These are phyloP conservation scores for Cladophialophora exuberans DNA, from an alignment of 2,329 filamentous ascomycete genomes.

Conservation along the genomic window DNA sequence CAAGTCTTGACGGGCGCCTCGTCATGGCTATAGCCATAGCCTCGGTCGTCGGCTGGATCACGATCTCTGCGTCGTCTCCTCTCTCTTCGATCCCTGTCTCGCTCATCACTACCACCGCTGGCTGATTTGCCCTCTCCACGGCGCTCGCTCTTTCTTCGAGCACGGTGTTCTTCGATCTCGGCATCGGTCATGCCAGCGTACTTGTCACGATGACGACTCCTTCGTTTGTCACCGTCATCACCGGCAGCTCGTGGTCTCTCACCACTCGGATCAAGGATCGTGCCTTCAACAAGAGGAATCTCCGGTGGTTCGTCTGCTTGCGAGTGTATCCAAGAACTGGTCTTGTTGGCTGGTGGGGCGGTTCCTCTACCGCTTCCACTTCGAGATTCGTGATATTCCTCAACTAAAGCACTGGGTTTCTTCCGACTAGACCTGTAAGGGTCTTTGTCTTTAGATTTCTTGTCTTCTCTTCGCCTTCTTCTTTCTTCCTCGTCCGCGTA, in stretches of 20 bases:
- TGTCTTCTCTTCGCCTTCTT: conserved; percentile 33
- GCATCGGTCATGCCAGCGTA: conserved; percentile 45
- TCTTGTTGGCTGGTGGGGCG: conserved; percentile 45
- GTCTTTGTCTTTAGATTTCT: conserved; percentile 40
- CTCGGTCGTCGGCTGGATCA: conserved; percentile 22
- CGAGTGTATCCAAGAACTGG: conserved; percentile 54
- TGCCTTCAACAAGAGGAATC: conserved; percentile 49
- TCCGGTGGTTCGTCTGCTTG: conserved; percentile 53
- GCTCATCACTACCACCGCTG: conserved; percentile 31
- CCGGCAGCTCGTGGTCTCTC: conserved; percentile 35
- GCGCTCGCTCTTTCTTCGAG: conserved; percentile 29
- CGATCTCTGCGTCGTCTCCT: conserved; percentile 21
- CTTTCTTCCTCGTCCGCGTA: conserved; percentile 35
- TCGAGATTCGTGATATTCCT: conserved; percentile 40
- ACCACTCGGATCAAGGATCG: conserved; percentile 46
- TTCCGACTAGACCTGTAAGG: conserved; percentile 32
- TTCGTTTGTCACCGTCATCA: conserved; percentile 35
- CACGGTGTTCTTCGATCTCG: conserved; percentile 44
- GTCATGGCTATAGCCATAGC: conserved; percentile 32
- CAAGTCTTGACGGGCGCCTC: conserved; percentile 33
- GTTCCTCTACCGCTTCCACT: conserved; percentile 35
- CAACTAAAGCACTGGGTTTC: conserved; percentile 33
- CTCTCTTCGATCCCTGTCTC: conserved; percentile 23
- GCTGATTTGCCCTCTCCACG: conserved; percentile 29
- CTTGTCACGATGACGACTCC: conserved; percentile 44